Conservation (phyloP, 768 basidiomycete genomes). For the Lyophyllum semitale region DNA sequence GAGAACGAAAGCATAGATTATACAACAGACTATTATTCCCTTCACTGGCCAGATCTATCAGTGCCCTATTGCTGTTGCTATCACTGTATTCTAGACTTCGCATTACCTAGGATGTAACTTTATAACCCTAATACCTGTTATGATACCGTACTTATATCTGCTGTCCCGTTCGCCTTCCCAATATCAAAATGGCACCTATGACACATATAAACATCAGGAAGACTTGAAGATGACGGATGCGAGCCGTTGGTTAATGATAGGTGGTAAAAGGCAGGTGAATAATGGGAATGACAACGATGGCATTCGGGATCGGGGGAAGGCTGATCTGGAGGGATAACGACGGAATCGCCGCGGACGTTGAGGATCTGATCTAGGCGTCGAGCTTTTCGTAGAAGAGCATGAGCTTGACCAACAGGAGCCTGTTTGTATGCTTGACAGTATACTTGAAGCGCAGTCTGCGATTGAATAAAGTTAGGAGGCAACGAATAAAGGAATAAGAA, state of each 20-base stretch:
- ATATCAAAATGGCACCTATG: conserved; percentile 49
- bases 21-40: conserved; percentile 27
- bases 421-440: conserved; percentile 88
- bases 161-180: conserved; percentile 26
- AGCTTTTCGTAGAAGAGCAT: conserved; percentile 88
- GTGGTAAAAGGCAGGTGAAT: conserved; percentile 76
- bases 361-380: conserved; percentile 77
- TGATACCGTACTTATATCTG: conserved; percentile 33
- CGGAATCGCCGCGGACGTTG: conserved; percentile 44
- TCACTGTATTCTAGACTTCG: conserved; percentile 23
- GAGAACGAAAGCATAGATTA: conserved; percentile 49
- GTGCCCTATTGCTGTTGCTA: conserved; percentile 16
- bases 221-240: not conserved
- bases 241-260: conserved; percentile 3
- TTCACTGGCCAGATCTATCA: conserved; percentile 15
- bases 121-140: conserved; percentile 31
- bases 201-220: conserved; percentile 36
- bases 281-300: conserved; percentile 62
- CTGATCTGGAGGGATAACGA: conserved; percentile 21
- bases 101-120: conserved; percentile 34
- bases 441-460: conserved; percentile 85
- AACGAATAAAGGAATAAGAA: not conserved
- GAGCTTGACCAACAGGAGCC: conserved; percentile 67
- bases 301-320: conserved; percentile 48
- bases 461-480: conserved; percentile 2